These are phyloP conservation scores for Castanea sativa DNA, from an alignment of 306 rosid genomes.

Conservation along the genomic window DNA sequence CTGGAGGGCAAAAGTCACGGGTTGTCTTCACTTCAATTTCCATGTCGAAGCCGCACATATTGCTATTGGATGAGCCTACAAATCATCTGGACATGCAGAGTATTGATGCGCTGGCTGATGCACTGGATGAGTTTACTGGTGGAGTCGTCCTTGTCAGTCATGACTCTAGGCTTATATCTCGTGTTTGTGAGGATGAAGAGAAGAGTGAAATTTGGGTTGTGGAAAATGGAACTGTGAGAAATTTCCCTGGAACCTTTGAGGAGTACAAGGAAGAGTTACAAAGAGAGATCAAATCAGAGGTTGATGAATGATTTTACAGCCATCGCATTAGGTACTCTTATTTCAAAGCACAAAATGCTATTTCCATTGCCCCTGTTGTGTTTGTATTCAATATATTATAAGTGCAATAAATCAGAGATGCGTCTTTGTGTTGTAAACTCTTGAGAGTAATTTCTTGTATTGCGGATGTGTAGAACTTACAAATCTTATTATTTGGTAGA, in stretches of 20 bases:
- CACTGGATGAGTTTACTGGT: constrained; percentile 70
- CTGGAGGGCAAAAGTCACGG: constrained; percentile 68
- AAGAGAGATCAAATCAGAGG: constrained; percentile 59
- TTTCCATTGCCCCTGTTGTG: too few species aligned
- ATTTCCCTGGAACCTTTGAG: constrained; percentile 50
- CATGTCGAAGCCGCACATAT: constrained; percentile 81
- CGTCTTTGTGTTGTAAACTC: too few species aligned
- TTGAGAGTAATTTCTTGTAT: too few species aligned
- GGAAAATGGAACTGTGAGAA: constrained; percentile 55
- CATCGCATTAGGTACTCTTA: too few species aligned
- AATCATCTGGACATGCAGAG: constrained; percentile 87
- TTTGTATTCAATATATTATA: too few species aligned
- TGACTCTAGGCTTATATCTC: constrained; percentile 71
- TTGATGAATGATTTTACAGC: constrained; percentile 42
- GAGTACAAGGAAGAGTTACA: constrained; percentile 62
- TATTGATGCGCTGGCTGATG: constrained; percentile 72
- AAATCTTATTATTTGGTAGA: too few species aligned
- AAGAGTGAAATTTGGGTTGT: constrained; percentile 84
- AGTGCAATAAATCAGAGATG: too few species aligned
- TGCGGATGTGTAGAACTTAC: too few species aligned
- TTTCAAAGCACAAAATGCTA: too few species aligned
- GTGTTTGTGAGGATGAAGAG: constrained; percentile 74
- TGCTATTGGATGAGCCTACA: constrained; percentile 76
- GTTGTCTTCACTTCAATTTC: constrained; percentile 84
- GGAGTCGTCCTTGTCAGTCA: constrained; percentile 86